Percentiles rank a stretch among this genome's conserved stretches.
Conservation (phyloP, 2,329 filamentous ascomycete species). For the Fragosphaeria purpurea region DNA sequence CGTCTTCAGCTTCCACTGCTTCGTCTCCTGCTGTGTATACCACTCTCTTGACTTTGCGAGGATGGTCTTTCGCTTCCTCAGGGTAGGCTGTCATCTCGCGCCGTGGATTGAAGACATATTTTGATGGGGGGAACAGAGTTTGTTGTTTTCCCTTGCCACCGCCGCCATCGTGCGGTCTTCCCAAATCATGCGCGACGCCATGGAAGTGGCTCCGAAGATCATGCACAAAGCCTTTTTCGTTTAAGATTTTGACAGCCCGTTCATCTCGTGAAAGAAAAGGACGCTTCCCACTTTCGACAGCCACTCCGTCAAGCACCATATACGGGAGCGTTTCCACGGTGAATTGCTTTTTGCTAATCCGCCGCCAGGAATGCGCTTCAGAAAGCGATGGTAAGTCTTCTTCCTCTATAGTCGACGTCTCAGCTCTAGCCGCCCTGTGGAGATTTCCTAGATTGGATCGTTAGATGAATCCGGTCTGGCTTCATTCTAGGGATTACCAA, state of each 20-base stretch:
- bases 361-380: constrained; percentile 17
- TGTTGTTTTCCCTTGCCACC: too few relatives aligned
- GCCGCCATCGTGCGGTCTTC: too few relatives aligned
- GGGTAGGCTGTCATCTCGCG: constrained; percentile 25
- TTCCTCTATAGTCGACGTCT: constrained; percentile 10
- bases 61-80: constrained; percentile 23
- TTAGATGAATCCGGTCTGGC: too few relatives aligned
- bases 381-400: constrained; percentile 1
- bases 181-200: too few relatives aligned
- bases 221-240: too few relatives aligned
- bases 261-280: too few relatives aligned
- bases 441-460: constrained; percentile 17
- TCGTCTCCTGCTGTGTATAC: background rate
- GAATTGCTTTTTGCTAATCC: constrained; percentile 30
- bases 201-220: too few relatives aligned
- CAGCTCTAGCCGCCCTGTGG: constrained; percentile 3
- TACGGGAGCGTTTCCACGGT: constrained; percentile 33
- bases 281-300: background rate
- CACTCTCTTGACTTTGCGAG: constrained; percentile 11
- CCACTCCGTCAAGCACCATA: constrained; percentile 18
- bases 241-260: too few relatives aligned
- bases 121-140: constrained; percentile 2
- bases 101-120: constrained; percentile 18
- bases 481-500: constrained; percentile 25
- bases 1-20: background rate